Evolutionary conservation across 2,329 filamentous ascomycete species (phyloP).

Genomic region (Dactylellina cionopaga): DNA sequence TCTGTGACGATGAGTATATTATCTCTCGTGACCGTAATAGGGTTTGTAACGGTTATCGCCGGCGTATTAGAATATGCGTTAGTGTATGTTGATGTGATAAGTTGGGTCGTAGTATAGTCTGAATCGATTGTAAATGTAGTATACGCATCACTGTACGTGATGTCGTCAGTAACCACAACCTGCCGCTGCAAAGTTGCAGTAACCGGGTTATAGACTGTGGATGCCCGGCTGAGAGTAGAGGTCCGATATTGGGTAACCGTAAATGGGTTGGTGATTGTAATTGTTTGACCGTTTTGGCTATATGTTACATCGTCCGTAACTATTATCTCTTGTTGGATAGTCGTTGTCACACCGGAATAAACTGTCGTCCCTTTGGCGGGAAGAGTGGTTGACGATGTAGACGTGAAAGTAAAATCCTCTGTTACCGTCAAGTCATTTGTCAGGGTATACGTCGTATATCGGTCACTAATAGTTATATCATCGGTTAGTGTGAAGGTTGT

Average conservation of each 20-base stretch:
- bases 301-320: constrained; percentile 27
- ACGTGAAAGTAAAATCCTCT: neutral
- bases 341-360: constrained; percentile 11
- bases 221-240: constrained; percentile 1
- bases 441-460: constrained; percentile 6
- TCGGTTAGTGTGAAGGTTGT: constrained; percentile 16
- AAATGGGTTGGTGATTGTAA: constrained; percentile 21
- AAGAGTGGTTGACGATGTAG: neutral
- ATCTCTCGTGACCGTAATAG: constrained; percentile 1
- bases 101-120: constrained; percentile 5
- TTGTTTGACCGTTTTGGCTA: constrained; percentile 5
- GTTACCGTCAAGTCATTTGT: constrained; percentile 23
- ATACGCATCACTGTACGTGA: constrained; percentile 22
- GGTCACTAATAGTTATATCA: constrained; percentile 9
- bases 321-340: constrained; percentile 13
- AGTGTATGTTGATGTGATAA: constrained; percentile 14
- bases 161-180: constrained; percentile 15
- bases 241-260: constrained; percentile 15
- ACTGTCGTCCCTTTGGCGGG: neutral
- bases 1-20: constrained; percentile 15
- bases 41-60: constrained; percentile 11
- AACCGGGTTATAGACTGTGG: neutral
- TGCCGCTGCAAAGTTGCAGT: constrained; percentile 11
- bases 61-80: neutral
- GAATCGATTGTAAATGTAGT: constrained; percentile 23